Evolutionary conservation across 2,329 filamentous ascomycete genomes (phyloP).

Genomic region (Penicillium sp.): DNA sequence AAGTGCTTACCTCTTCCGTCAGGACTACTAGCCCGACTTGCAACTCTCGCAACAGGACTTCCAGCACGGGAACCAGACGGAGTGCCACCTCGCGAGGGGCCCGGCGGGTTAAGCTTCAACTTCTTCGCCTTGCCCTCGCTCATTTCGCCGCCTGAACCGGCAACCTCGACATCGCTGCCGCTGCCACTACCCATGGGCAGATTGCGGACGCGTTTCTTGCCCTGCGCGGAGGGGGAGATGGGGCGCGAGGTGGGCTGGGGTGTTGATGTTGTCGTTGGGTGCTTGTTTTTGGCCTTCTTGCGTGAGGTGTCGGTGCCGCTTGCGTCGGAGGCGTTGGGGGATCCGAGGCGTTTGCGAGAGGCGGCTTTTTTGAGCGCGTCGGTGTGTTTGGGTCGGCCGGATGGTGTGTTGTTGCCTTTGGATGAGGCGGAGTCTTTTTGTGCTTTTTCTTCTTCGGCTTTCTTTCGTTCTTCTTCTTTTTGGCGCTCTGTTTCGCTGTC

Average conservation of each 20-base stretch:
- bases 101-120: slow-evolving; percentile 52
- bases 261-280: slow-evolving; percentile 36
- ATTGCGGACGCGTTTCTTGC: slow-evolving; percentile 56
- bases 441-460: slow-evolving; percentile 61
- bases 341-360: slow-evolving; percentile 80
- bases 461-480: slow-evolving; percentile 63
- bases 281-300: slow-evolving; percentile 77
- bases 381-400: slow-evolving; percentile 58
- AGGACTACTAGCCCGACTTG: slow-evolving; percentile 48
- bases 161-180: slow-evolving; percentile 61
- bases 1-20: not conserved
- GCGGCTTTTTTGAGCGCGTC: slow-evolving; percentile 60
- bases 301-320: slow-evolving; percentile 87
- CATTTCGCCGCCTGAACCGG: slow-evolving; percentile 51
- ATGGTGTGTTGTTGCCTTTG: slow-evolving; percentile 73
- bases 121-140: slow-evolving; percentile 53
- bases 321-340: slow-evolving; percentile 84
- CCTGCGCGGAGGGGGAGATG: slow-evolving; percentile 60
- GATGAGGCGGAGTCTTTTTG: slow-evolving; percentile 60
- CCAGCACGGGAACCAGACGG: slow-evolving; percentile 54
- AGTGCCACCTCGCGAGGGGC: slow-evolving; percentile 43
- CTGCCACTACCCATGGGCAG: slow-evolving; percentile 46
- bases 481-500: slow-evolving; percentile 68
- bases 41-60: slow-evolving; percentile 45
- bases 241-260: slow-evolving; percentile 58